phyloP scores from a whole-genome alignment of 768 basidiomycete genomes.

The Floccularia luteovirens region DNA sequence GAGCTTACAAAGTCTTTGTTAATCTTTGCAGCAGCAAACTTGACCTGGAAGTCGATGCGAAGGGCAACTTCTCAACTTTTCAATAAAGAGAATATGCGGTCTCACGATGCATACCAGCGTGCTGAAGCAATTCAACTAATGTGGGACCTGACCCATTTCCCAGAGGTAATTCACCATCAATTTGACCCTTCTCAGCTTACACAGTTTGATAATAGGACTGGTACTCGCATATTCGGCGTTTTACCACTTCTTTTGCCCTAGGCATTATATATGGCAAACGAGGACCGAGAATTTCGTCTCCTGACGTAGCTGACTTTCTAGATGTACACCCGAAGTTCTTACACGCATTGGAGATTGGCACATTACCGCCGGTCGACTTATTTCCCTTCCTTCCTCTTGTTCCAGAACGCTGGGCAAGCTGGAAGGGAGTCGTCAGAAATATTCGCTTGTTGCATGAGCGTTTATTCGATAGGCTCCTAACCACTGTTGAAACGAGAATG shows the following conservation, averaged over 20 bases:
- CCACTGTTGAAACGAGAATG: constrained; percentile 15
- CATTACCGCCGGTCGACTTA: constrained; percentile 26
- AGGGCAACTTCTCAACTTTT: constrained; percentile 9
- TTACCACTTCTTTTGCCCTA: constrained; percentile 20
- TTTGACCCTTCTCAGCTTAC: neutral
- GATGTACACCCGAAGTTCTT: constrained; percentile 17
- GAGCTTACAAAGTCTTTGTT: neutral
- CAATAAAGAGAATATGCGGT: constrained; percentile 9
- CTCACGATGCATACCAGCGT: constrained; percentile 9
- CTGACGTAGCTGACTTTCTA: constrained; percentile 17
- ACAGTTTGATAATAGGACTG: constrained; percentile 13
- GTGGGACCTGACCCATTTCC: constrained; percentile 6
- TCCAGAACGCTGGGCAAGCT: constrained; percentile 24
- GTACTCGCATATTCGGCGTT: constrained; percentile 20
- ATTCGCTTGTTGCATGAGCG: constrained; percentile 15
- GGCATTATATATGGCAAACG: constrained; percentile 23
- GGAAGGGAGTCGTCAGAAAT: constrained; percentile 19
- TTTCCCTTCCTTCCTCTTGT: constrained; percentile 22
- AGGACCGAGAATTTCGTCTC: constrained; percentile 15
- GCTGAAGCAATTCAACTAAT: constrained; percentile 14
- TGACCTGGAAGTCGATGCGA: constrained; percentile 14
- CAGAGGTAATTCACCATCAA: constrained; percentile 8
- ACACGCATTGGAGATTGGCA: constrained; percentile 19
- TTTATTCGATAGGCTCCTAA: constrained; percentile 20
- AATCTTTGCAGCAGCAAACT: constrained; percentile 5